Base-by-base conservation (phyloP, 2,329 filamentous ascomycete genomes). In the Ophiostoma sp. region DNA sequence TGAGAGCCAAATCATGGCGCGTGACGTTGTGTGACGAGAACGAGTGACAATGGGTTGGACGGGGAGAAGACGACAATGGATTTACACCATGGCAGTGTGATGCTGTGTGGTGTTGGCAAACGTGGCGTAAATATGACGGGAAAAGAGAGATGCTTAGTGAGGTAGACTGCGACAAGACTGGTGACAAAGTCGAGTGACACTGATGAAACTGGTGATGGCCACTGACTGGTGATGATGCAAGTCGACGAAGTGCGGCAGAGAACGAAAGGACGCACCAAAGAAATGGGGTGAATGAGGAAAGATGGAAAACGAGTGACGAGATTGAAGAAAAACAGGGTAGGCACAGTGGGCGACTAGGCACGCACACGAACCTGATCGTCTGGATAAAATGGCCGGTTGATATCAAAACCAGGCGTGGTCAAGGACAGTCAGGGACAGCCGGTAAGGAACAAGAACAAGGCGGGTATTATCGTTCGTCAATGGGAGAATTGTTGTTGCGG, bases 341-440 rank as follows among this genome's bases (percentile, higher is more conserved):
- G 61, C 22, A 66, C 33, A 11, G 19, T n/a, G 22, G 50, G 50
- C 7, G 6, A 52, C 6, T 7, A n/a, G 50, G n/a, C 50, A 45
- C 9, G 55, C 2, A 64, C 36, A 68, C 64, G 64, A 50, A 68
- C 64, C n/a, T 50, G 64, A 68, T 68, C 42, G 25, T 68, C 64
- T 42, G 64, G 64, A 5, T 68, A 68, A 68, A 50, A n/a, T 50
- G 6, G 22, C 31, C 64, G 64, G 64, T 7, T 48, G 25, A 68
- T 12, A 12, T 22, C 25, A 31, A 68, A 68, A 68, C 39, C 64
- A 45, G 61, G 61, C 64, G 22, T 12, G 42, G 64, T 15, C n/a
- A 42, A 50, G n/a, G 42, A 66, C 17, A 28, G 11, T 17, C 57
- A n/a, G 25, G 42, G 15, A 68, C 22, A n/a, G 25, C 39, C 12